Base-by-base conservation (phyloP, 768 basidiomycete genomes). In the Suillus plorans region DNA sequence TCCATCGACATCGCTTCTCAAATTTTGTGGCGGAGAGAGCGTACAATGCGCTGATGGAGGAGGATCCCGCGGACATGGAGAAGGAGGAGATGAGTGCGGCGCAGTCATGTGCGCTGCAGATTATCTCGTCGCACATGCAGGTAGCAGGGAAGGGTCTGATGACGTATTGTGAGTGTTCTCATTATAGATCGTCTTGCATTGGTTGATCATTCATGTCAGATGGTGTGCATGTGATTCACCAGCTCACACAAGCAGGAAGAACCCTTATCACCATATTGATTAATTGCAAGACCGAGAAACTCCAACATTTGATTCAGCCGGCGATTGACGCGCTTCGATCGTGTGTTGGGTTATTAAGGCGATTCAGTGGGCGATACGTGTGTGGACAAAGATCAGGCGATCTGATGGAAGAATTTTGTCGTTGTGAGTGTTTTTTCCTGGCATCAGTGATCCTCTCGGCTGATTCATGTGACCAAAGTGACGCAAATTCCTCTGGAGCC, bases 211-310 rank as follows among this genome's bases (percentile, higher is more conserved):
- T 64, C 58, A 63, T 8, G 36, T 5, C 71, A 95, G 94, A 95
- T 76, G 95, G 95, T 3, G 94, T 97, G 1, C 94, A 96, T 74
- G 94, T 96, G 65, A 97, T 97, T 55, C 95, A 97, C 73, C 95
- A 97, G 75, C 80, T 97, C 65, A 96, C 95, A 4, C 94, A 96
- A 72, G 95, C 95, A 28, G 95, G 95, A 9, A 86, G 95, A 59
- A 95, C 95, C 2, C 82, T 97, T 20, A 86, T 97, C 62, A 93
- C 94, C 16, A 86, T 96, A 66, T 81, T 97, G 31, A 82, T 97
- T 60, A 93, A 93, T 73, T 95, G 94, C 79, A 92, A 94, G 71
- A 86, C 86, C n/a, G 90, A 92, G 60, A 81, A 82, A 13, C 75
- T 95, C 61, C 87, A 92, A 66, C 85, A 87, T 47, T 74, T 96